A percentile compares a stretch with the other conserved stretches of the same genome.
Evolutionary conservation across 2,329 filamentous ascomycete genomes (phyloP).

Genomic region (Coleophoma eucalyptorum): DNA sequence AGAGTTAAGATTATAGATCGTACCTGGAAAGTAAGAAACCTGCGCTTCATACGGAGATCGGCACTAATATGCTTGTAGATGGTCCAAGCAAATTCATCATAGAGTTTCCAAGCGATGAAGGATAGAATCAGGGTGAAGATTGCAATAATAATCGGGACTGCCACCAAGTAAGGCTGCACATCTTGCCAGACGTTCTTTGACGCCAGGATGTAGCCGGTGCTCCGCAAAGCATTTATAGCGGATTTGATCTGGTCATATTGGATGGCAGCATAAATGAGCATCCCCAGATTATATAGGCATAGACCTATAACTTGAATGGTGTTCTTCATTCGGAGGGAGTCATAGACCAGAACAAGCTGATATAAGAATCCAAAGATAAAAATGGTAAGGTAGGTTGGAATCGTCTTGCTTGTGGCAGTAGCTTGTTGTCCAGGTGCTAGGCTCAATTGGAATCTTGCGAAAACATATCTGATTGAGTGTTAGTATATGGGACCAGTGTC

Average conservation of each 20-base stretch:
- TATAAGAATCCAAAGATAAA: conserved; percentile 98
- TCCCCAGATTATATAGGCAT: conserved; percentile 85
- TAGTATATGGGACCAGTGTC: background rate
- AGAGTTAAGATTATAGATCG: conserved; percentile 13
- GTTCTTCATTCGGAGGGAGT: conserved; percentile 91
- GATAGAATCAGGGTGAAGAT: conserved; percentile 69
- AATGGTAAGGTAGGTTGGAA: conserved; percentile 91
- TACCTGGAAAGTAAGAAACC: conserved; percentile 95
- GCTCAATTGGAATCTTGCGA: conserved; percentile 75
- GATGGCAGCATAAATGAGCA: conserved; percentile 89
- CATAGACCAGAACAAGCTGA: conserved; percentile 84
- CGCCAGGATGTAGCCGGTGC: conserved; percentile 24
- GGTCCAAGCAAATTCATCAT: conserved; percentile 98
- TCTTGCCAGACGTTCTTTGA: conserved; percentile 58
- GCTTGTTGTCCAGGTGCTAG: conserved; percentile 45
- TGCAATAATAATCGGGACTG: conserved; percentile 81
- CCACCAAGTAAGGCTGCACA: conserved; percentile 73
- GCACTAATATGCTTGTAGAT: conserved; percentile 99
- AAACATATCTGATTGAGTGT: conserved; percentile 63
- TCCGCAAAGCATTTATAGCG: conserved; percentile 57
- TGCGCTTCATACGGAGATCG: conserved; percentile 92
- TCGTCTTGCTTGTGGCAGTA: conserved; percentile 60
- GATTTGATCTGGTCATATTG: conserved; percentile 87
- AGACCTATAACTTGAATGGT: conserved; percentile 98
- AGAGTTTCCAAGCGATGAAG: conserved; percentile 88